Conservation (phyloP, 176 grass and related monocot species). For the Avena sativa region DNA sequence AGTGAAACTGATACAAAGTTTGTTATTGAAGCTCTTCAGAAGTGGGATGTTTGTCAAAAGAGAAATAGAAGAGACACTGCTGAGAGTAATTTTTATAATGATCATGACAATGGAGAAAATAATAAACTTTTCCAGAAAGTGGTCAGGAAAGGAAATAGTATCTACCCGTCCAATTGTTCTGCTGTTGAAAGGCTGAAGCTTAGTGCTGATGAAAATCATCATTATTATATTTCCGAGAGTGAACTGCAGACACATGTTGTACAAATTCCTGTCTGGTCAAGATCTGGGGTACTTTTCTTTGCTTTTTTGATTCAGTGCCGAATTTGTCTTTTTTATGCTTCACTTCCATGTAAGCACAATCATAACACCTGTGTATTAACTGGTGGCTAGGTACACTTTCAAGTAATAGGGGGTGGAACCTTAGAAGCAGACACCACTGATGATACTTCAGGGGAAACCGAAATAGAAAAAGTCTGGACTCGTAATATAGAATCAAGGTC, state of each 20-base stretch:
- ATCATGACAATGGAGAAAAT: slow-evolving; percentile 72
- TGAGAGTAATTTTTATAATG: slow-evolving; percentile 68
- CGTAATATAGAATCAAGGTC: slow-evolving; percentile 69
- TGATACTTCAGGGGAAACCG: slow-evolving; percentile 60
- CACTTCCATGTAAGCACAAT: slow-evolving; percentile 25
- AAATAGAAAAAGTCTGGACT: slow-evolving; percentile 72
- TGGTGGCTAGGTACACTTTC: slow-evolving; percentile 72
- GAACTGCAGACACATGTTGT: slow-evolving; percentile 84
- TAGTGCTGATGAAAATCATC: slow-evolving; percentile 66
- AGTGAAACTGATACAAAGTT: slow-evolving; percentile 67
- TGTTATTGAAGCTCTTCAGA: slow-evolving; percentile 89
- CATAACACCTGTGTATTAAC: slow-evolving; percentile 33
- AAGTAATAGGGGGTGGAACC: slow-evolving; percentile 64
- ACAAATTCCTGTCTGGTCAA: slow-evolving; percentile 72
- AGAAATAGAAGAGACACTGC: slow-evolving; percentile 69
- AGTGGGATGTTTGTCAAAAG: slow-evolving; percentile 97
- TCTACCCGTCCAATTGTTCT: slow-evolving; percentile 46
- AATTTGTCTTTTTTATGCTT: slow-evolving; percentile 36
- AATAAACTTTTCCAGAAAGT: slow-evolving; percentile 71
- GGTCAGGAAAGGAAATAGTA: slow-evolving; percentile 56
- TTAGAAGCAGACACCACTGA: slow-evolving; percentile 30
- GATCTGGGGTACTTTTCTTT: slow-evolving; percentile 72
- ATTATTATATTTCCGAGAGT: slow-evolving; percentile 81
- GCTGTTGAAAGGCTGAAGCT: slow-evolving; percentile 45
- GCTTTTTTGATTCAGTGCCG: not conserved